Evolutionary conservation across 106 monocot species (phyloP).

Genomic region (Vanilla planifolia): DNA sequence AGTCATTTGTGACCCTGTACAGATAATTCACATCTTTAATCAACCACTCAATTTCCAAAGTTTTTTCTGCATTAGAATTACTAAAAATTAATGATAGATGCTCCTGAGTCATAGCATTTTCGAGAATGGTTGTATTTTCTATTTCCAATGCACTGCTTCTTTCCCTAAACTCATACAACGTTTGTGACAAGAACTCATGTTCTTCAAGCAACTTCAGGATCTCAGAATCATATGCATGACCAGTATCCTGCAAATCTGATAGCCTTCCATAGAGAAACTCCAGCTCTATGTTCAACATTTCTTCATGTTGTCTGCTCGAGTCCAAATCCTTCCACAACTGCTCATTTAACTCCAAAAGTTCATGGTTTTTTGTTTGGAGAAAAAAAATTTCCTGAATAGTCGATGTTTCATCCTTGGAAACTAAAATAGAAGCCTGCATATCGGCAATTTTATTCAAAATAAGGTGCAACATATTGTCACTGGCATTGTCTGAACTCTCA

Average conservation of each 20-base stretch:
- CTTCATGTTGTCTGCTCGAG: conserved; percentile 10
- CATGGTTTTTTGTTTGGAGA: conserved; percentile 29
- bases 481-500: neutral
- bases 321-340: conserved; percentile 18
- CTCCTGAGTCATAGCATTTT: conserved; percentile 27
- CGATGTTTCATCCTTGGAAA: conserved; percentile 12
- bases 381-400: conserved; percentile 24
- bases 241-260: conserved; percentile 21
- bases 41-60: conserved; percentile 18
- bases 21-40: conserved; percentile 16
- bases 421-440: conserved; percentile 3
- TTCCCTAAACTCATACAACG: conserved; percentile 16
- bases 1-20: conserved; percentile 13
- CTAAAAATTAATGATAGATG: conserved; percentile 33
- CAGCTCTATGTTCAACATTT: conserved; percentile 16
- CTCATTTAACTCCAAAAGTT: conserved; percentile 20
- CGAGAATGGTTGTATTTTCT: conserved; percentile 28
- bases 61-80: conserved; percentile 28
- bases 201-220: conserved; percentile 32
- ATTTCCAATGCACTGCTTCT: conserved; percentile 27
- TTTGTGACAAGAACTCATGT: conserved; percentile 22
- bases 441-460: conserved; percentile 12
- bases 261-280: conserved; percentile 14
- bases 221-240: conserved; percentile 22
- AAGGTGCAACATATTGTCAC: neutral